phyloP scores from a whole-genome alignment of 2,329 filamentous ascomycete species.

The Ophiostoma sp. region DNA sequence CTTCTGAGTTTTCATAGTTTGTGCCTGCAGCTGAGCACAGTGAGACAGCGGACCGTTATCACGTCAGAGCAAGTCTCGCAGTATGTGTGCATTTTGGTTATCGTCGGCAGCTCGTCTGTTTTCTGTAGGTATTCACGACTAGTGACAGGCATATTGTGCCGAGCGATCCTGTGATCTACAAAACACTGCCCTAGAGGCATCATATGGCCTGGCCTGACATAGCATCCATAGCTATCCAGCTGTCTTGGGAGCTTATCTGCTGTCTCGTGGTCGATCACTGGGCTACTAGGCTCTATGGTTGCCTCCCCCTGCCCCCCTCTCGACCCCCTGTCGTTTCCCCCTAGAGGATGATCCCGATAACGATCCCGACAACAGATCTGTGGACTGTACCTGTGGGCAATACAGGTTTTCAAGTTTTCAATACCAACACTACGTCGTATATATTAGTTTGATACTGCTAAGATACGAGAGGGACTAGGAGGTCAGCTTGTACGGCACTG shows the following conservation, averaged over 20 bases:
- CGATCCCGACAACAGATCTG: conserved; percentile 4
- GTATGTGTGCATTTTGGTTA: too few relatives aligned
- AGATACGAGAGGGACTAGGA: neutral
- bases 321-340: neutral
- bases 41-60: too few relatives aligned
- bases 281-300: neutral
- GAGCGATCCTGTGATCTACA: too few relatives aligned
- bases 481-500: neutral
- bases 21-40: neutral
- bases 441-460: too few relatives aligned
- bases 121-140: too few relatives aligned
- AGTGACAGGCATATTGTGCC: too few relatives aligned
- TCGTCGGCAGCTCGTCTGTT: too few relatives aligned
- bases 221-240: too few relatives aligned
- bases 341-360: neutral
- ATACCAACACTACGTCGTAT: neutral
- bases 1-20: neutral
- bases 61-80: too few relatives aligned
- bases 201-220: neutral
- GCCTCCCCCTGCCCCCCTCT: neutral
- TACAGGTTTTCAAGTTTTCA: neutral
- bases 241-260: neutral
- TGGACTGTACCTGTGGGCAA: conserved; percentile 4
- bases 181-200: neutral
- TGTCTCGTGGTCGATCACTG: neutral